These are phyloP conservation scores for Fusarium sp. DNA, from an alignment of 2,329 filamentous ascomycete species.

Conservation along the genomic window DNA sequence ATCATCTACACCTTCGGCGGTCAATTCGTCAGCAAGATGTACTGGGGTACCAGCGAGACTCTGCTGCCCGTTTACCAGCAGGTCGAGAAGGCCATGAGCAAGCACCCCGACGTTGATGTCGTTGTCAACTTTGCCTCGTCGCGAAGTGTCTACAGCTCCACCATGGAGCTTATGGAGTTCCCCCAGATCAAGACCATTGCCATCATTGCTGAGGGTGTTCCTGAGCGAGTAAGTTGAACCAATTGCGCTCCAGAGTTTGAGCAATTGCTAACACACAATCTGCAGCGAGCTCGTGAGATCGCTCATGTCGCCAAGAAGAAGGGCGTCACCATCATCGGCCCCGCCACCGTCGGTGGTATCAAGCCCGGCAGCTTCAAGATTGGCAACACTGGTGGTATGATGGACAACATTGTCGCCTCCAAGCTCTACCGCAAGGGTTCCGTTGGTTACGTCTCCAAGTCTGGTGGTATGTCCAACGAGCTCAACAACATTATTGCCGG, in stretches of 20 bases:
- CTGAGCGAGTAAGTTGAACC: slow-evolving; percentile 81
- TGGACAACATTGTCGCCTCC: slow-evolving; percentile 99
- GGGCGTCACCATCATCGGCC: slow-evolving; percentile 98
- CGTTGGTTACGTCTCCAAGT: slow-evolving; percentile 99
- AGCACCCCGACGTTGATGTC: slow-evolving; percentile 97
- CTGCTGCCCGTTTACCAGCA: slow-evolving; percentile 98
- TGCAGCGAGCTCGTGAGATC: slow-evolving; percentile 94
- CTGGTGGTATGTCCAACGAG: slow-evolving; percentile 99
- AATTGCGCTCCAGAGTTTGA: slow-evolving; percentile 3
- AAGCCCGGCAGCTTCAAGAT: slow-evolving; percentile 99
- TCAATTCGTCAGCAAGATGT: slow-evolving; percentile 99
- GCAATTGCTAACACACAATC: slow-evolving; percentile 20
- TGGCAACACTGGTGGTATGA: slow-evolving; percentile 99
- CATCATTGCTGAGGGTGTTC: slow-evolving; percentile 99
- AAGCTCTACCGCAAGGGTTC: slow-evolving; percentile 99
- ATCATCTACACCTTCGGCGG: slow-evolving; percentile 99
- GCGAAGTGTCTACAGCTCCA: slow-evolving; percentile 97
- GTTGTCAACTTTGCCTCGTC: slow-evolving; percentile 99
- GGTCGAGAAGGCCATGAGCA: slow-evolving; percentile 89
- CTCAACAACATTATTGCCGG: slow-evolving; percentile 99
- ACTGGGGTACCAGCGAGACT: slow-evolving; percentile 99
- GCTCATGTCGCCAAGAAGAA: slow-evolving; percentile 97
- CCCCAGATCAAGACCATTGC: slow-evolving; percentile 99
- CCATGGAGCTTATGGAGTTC: slow-evolving; percentile 97
- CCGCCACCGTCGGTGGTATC: slow-evolving; percentile 98